Evolutionary conservation across 257 asterid genomes (phyloP).

Genomic region (Nicotiana attenuata): DNA sequence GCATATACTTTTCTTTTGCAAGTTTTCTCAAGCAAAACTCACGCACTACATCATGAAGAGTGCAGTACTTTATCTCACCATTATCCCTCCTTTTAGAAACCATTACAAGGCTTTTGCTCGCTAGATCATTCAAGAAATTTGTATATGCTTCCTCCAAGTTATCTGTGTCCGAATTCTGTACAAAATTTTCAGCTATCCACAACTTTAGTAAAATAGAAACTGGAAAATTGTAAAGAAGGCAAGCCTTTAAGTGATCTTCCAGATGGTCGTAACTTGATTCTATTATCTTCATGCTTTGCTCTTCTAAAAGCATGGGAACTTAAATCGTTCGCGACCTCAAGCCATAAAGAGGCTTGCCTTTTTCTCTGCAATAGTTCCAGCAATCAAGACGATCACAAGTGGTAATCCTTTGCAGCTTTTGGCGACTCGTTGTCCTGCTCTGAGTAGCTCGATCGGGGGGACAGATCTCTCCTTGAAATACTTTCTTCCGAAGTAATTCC

Average conservation of each 20-base stretch:
- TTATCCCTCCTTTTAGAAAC: not conserved
- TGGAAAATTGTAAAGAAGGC: not conserved
- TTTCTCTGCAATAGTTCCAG: not conserved
- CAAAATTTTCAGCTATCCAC: not conserved
- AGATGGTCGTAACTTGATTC: not conserved
- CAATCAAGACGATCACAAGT: not conserved
- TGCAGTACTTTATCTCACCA: too few species aligned
- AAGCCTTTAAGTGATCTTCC: not conserved
- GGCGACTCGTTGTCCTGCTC: not conserved
- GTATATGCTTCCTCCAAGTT: not conserved
- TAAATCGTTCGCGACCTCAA: not conserved
- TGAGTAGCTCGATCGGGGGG: not conserved
- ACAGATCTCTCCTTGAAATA: not conserved
- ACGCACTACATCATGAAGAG: not conserved
- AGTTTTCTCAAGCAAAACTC: not conserved
- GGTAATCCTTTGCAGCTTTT: too few species aligned
- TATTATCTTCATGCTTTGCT: not conserved
- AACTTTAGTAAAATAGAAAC: not conserved
- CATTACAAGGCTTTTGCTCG: not conserved
- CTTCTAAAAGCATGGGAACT: not conserved
- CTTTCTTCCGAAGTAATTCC: not conserved
- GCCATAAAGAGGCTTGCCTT: not conserved
- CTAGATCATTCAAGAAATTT: slow-evolving; percentile 8
- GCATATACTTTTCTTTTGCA: not conserved
- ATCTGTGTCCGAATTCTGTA: not conserved